Evolutionary conservation across 495 filamentous ascomycete genomes (phyloP), one percentile per base, ranked within the genome.

Genomic region (Staphylotrichum tortipilum): DNA sequence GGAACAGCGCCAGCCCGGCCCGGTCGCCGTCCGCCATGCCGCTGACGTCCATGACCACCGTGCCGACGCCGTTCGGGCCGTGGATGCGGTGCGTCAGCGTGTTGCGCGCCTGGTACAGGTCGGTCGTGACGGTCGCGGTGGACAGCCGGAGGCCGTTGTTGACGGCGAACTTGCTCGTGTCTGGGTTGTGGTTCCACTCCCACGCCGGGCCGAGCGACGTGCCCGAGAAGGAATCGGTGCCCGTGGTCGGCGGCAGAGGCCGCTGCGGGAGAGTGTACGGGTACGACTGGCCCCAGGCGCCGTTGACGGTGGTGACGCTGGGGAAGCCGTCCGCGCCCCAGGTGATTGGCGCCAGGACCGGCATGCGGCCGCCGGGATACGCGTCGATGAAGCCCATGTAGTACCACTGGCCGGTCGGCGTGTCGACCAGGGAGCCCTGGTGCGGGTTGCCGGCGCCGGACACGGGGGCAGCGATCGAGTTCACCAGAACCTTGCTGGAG

Each of bases 141-240:
- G 53, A 47, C 11, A 82, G 60, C 4, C 57, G 64, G 4, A 82
- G 42, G 1, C 66, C 63, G 6, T 10, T 12, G 4, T 22, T 12
- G 18, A 2, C 19, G 19, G 18, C 19, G 3, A 22, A 71, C 37
- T 64, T 69, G 10, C 53, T 59, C 29, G 61, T 60, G 39, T 80
- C 74, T 0, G 78, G 78, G 45, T 79, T 78, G 39, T 80, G 77
- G 57, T 82, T 82, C 78, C 79, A 82, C 53, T 82, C 78, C 77
- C 78, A 81, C 30, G 68, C 58, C 0, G 63, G 57, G 6, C 63
- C 52, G 1, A 82, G 56, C 4, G 56, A 44, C 7, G 53, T 33
- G 2, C 62, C 72, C 4, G 47, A 36, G 47, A 80, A 80, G 11
- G 33, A 57, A 45, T 80, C 76, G 12, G 33, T 34, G 11, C 28